Base-by-base conservation (phyloP, 1,139 yeast species). In the Candida labiduridarum region DNA sequence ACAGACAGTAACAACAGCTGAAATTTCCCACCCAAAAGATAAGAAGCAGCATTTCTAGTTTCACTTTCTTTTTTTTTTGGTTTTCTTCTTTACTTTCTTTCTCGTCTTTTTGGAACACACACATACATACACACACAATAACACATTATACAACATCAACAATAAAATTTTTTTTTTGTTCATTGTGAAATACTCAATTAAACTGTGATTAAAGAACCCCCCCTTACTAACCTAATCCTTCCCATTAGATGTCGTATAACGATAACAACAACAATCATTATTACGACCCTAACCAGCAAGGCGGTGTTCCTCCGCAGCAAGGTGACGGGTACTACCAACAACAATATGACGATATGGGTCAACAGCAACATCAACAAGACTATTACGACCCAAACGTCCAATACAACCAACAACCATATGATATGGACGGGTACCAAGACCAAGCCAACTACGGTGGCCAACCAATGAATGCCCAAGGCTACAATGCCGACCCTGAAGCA, bases 401-500 rank as follows among this genome's bases (percentile, higher is more conserved):
- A 59, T 82, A 82, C 59, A 82, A 76, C 52, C 82, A 77, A 54
- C 79, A 74, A 57, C 79, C 79, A 39, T 75, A 75, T 55, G 79
- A 76, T 53, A 70, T 74, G 74, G 80, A 76, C 51, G 79, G 78
- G 4, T 75, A 74, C 63, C 79, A 73, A 56, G 78, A 76, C 56
- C 55, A 49, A 35, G 58, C 61, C 41, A 68, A 64, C 44, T 72
- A 69, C 53, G 56, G 53, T 1, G 51, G 47, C 11, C 55, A 49
- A 22, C 72, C 61, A 56, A 75, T 68, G 50, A 81, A 78, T 38
- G 77, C 62, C 69, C 84, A 80, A 61, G 77, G 74, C 41, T 80
- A 78, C 63, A 77, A 71, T 55, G 80, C 80, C 54, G 87, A 83
- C 60, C 86, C 85, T 12, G 95, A 87, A 68, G 89, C 89, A 48